Conservation (phyloP, 73 alveolate species). For the Paramecium sexaurelia region DNA sequence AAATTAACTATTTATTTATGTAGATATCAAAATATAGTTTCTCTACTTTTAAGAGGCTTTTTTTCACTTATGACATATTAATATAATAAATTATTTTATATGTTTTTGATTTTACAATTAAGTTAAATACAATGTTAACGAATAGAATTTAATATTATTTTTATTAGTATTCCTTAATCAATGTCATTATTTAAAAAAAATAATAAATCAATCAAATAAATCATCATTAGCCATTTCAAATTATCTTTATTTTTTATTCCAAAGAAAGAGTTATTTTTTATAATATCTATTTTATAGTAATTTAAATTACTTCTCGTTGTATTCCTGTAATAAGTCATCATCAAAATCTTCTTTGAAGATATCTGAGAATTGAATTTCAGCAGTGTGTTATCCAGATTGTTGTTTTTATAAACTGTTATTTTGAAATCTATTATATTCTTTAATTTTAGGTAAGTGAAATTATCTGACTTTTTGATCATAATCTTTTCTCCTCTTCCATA, state of each 20-base stretch:
- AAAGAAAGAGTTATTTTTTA: slow-evolving; percentile 26
- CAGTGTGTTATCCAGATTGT: neutral
- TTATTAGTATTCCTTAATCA: neutral
- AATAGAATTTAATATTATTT: neutral
- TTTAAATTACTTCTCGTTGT: neutral
- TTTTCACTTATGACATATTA: neutral
- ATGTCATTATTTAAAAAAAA: neutral
- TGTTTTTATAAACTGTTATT: neutral
- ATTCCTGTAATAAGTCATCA: neutral
- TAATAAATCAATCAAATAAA: neutral
- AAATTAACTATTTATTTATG: neutral
- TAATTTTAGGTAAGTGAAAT: slow-evolving; percentile 27
- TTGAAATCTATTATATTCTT: neutral
- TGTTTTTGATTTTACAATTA: neutral
- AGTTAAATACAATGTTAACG: neutral
- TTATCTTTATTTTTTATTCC: neutral
- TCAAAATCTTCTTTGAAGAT: neutral
- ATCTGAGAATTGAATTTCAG: neutral
- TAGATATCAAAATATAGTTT: neutral
- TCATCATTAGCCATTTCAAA: neutral
- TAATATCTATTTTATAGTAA: neutral
- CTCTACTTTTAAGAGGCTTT: neutral
- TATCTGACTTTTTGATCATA: slow-evolving; percentile 15
- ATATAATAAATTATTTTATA: neutral
- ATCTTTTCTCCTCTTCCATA: slow-evolving; percentile 3